phyloP scores from a whole-genome alignment of 306 rosid species.

The Spatholobus suberectus region DNA sequence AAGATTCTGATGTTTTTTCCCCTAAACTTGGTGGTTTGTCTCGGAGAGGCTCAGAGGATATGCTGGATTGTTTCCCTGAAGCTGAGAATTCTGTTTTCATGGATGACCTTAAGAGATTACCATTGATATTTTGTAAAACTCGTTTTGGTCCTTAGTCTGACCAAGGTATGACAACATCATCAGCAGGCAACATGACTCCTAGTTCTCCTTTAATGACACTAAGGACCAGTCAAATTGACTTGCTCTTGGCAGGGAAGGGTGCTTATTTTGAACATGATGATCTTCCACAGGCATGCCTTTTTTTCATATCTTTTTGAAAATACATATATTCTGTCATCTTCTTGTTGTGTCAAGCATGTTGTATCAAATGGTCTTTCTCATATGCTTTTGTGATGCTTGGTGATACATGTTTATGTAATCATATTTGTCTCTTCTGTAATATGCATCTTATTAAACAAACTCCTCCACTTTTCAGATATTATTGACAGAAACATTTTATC shows the following conservation, averaged over 20 bases:
- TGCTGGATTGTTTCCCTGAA: slow-evolving; percentile 95
- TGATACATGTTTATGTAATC: neutral
- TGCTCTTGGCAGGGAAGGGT: slow-evolving; percentile 89
- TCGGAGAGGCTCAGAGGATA: slow-evolving; percentile 94
- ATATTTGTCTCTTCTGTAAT: neutral
- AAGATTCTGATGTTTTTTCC: slow-evolving; percentile 85
- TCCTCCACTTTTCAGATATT: no score
- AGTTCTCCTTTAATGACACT: slow-evolving; percentile 96
- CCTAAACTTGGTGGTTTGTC: slow-evolving; percentile 95
- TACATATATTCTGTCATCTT: neutral
- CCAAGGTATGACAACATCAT: slow-evolving; percentile 96
- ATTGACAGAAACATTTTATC: no score
- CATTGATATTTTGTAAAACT: slow-evolving; percentile 89
- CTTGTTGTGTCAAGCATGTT: neutral
- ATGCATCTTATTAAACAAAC: no score
- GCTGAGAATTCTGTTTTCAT: slow-evolving; percentile 73
- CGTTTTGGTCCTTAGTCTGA: slow-evolving; percentile 99
- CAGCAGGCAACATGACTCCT: slow-evolving; percentile 98
- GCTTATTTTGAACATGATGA: slow-evolving; percentile 91
- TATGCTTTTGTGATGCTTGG: slow-evolving; percentile 23
- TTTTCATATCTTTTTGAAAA: neutral
- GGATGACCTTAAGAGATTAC: slow-evolving; percentile 92
- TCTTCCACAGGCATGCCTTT: slow-evolving; percentile 78
- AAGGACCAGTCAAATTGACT: slow-evolving; percentile 89
- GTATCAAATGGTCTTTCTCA: neutral